phyloP scores from a whole-genome alignment of 2,329 filamentous ascomycete species.

The Colletotrichum theobromicola region DNA sequence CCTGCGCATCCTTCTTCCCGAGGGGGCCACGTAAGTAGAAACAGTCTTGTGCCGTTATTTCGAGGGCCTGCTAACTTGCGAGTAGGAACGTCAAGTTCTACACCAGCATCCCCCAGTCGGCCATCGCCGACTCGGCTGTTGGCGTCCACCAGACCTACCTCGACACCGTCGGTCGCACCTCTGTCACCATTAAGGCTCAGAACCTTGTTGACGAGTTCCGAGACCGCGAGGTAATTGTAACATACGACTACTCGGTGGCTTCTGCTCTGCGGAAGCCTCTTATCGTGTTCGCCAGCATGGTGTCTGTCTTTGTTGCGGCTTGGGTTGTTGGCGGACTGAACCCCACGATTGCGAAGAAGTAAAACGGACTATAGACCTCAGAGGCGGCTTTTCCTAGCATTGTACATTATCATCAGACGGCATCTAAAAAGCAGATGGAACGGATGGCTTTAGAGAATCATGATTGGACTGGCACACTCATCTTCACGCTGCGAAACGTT shows the following conservation, averaged over 20 bases:
- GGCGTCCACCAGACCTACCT: slow-evolving; percentile 87
- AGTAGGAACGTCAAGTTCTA: slow-evolving; percentile 78
- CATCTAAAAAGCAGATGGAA: slow-evolving; percentile 20
- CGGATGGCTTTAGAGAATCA: slow-evolving; percentile 22
- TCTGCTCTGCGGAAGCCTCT: slow-evolving; percentile 86
- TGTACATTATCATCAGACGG: slow-evolving; percentile 26
- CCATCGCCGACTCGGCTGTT: slow-evolving; percentile 62
- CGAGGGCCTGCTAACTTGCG: slow-evolving; percentile 41
- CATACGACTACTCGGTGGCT: slow-evolving; percentile 81
- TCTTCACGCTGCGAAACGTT: background rate
- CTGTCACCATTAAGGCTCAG: slow-evolving; percentile 77
- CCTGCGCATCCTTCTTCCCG: slow-evolving; percentile 84
- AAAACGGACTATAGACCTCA: slow-evolving; percentile 9
- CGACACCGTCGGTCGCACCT: slow-evolving; percentile 88
- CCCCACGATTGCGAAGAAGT: slow-evolving; percentile 69
- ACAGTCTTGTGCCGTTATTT: background rate
- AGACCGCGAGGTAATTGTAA: slow-evolving; percentile 82
- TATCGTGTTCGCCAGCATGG: slow-evolving; percentile 75
- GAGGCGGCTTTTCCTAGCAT: slow-evolving; percentile 15
- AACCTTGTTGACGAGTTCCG: slow-evolving; percentile 92
- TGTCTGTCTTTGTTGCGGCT: slow-evolving; percentile 75
- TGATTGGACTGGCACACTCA: slow-evolving; percentile 12
- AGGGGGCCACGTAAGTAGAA: slow-evolving; percentile 79
- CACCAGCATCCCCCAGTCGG: slow-evolving; percentile 71
- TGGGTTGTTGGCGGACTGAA: slow-evolving; percentile 82